These are phyloP conservation scores for Beverwykella pulmonaria DNA, from an alignment of 495 filamentous ascomycete genomes.

Conservation along the genomic window DNA sequence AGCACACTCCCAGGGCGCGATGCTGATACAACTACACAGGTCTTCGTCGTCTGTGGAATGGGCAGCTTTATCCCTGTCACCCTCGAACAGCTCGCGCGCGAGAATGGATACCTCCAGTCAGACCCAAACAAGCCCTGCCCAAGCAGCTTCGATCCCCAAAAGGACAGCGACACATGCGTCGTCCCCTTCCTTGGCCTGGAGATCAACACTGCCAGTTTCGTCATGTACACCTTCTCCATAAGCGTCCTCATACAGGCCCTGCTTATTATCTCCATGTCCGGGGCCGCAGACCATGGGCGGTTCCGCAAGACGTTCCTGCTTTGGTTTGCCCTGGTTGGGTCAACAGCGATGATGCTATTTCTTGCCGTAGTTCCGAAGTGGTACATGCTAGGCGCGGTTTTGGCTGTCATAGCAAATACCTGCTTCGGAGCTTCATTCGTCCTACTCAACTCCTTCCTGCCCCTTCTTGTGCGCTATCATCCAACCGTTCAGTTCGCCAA, in stretches of 20 bases:
- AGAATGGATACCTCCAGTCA: constrained; percentile 80
- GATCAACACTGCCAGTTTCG: constrained; percentile 95
- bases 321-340: constrained; percentile 77
- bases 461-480: constrained; percentile 50
- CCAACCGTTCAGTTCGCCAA: constrained; percentile 39
- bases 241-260: constrained; percentile 87
- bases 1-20: not conserved
- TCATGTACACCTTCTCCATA: constrained; percentile 96
- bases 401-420: constrained; percentile 88
- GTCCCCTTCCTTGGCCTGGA: constrained; percentile 79
- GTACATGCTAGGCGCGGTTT: constrained; percentile 77
- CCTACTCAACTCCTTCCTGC: constrained; percentile 52
- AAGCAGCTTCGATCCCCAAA: constrained; percentile 46
- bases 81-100: constrained; percentile 87
- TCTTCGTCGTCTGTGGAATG: constrained; percentile 88
- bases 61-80: constrained; percentile 98
- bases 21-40: constrained; percentile 41
- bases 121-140: constrained; percentile 75
- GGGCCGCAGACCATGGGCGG: constrained; percentile 91
- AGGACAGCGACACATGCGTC: constrained; percentile 70
- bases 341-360: constrained; percentile 84
- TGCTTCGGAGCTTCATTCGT: constrained; percentile 58
- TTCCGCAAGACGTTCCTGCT: constrained; percentile 88
- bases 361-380: constrained; percentile 71
- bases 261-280: constrained; percentile 92